Conservation (phyloP, 176 grass and related monocot genomes). For the Pontederia paniculata region DNA sequence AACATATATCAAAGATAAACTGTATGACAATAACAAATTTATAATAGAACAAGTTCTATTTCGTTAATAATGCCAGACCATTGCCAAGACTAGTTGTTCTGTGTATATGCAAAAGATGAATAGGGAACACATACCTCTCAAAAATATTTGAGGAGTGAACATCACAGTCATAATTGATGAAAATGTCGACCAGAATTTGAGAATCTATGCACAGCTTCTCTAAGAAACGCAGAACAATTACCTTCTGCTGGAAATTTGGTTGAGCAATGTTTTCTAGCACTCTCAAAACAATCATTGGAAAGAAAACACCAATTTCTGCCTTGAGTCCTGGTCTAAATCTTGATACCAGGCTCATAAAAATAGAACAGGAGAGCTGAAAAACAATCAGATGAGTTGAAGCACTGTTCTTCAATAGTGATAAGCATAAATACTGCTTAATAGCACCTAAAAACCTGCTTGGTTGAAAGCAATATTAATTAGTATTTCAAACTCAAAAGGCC, state of each 20-base stretch:
- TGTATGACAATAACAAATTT: too few species aligned
- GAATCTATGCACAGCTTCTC: slow-evolving; percentile 90
- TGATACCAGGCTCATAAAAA: slow-evolving; percentile 96
- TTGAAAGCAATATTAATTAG: slow-evolving; percentile 5
- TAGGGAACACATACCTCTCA: slow-evolving; percentile 47
- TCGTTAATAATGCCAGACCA: too few species aligned
- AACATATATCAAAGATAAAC: too few species aligned
- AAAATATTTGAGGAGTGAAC: slow-evolving; percentile 99
- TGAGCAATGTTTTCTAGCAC: slow-evolving; percentile 95
- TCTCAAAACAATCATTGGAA: slow-evolving; percentile 97
- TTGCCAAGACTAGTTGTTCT: not conserved
- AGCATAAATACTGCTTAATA: slow-evolving; percentile 95
- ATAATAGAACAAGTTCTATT: not conserved
- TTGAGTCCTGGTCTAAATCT: slow-evolving; percentile 98
- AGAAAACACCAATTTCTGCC: slow-evolving; percentile 97
- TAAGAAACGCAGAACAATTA: slow-evolving; percentile 91
- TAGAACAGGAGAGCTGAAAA: slow-evolving; percentile 98
- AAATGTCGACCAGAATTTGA: slow-evolving; percentile 96
- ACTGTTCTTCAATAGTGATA: slow-evolving; percentile 95
- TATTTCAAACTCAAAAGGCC: too few species aligned
- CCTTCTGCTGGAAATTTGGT: slow-evolving; percentile 98
- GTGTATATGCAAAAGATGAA: not conserved
- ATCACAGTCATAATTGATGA: slow-evolving; percentile 98
- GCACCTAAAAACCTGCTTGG: slow-evolving; percentile 91
- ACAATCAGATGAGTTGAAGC: slow-evolving; percentile 97